Evolutionary conservation across 2,329 filamentous ascomycete species (phyloP).

Genomic region (Monosporascus sp.): DNA sequence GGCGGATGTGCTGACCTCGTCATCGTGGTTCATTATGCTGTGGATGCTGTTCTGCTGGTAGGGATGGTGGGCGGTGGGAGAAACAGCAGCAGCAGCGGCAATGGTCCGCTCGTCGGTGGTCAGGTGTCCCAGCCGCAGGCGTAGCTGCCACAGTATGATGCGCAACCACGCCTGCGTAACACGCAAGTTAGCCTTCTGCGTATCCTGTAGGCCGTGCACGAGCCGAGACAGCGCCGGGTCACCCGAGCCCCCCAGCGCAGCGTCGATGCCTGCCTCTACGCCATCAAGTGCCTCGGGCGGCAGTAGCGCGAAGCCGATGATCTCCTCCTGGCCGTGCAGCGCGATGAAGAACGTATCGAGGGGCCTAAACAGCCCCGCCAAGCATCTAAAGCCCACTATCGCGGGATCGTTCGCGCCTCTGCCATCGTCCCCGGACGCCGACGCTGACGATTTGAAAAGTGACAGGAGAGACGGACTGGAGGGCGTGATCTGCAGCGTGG

Average conservation of each 20-base stretch:
- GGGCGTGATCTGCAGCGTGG: conserved; percentile 37
- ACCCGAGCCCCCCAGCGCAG: conserved; percentile 28
- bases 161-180: conserved; percentile 42
- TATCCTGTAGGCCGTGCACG: conserved; percentile 29
- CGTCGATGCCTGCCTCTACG: conserved; percentile 32
- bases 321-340: conserved; percentile 33
- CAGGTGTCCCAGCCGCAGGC: conserved; percentile 37
- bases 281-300: conserved; percentile 28
- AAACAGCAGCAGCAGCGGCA: too few relatives aligned
- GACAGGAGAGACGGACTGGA: conserved; percentile 26
- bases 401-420: conserved; percentile 15
- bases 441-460: background rate
- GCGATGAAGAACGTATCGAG: conserved; percentile 39
- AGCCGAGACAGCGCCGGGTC: conserved; percentile 1
- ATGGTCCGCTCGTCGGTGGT: conserved; percentile 7
- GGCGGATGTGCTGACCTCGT: conserved; percentile 3
- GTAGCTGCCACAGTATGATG: conserved; percentile 40
- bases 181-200: conserved; percentile 38
- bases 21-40: too few relatives aligned
- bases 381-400: conserved; percentile 33
- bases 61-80: conserved; percentile 15
- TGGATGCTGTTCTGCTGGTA: conserved; percentile 12
- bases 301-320: conserved; percentile 20
- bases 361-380: conserved; percentile 35
- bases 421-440: conserved; percentile 11